Conservation (phyloP, 202 grass and related monocot species). For the Panicum virgatum region DNA sequence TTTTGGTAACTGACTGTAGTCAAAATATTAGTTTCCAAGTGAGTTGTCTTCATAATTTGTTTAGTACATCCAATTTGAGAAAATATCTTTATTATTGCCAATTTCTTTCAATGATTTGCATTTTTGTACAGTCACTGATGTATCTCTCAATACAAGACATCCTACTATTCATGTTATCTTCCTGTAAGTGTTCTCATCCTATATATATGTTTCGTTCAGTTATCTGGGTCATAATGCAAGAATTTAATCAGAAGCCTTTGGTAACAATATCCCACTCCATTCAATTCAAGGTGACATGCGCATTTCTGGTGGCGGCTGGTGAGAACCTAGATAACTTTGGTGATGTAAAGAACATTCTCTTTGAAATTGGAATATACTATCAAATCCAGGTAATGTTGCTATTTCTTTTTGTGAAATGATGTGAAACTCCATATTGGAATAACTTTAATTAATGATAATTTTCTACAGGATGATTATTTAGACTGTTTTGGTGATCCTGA, state of each 20-base stretch:
- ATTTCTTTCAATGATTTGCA: constrained; percentile 20
- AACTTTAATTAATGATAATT: constrained; percentile 14
- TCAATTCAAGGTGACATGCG: too few relatives aligned
- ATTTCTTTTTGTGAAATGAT: neutral
- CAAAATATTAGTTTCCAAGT: too few relatives aligned
- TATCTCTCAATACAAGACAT: constrained; percentile 90
- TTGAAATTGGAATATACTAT: constrained; percentile 93
- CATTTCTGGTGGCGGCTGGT: too few relatives aligned
- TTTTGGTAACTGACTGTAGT: neutral
- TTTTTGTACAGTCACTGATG: constrained; percentile 60
- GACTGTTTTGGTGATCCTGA: constrained; percentile 92
- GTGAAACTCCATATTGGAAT: neutral
- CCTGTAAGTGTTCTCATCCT: constrained; percentile 51
- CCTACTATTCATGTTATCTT: constrained; percentile 96
- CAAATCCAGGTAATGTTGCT: constrained; percentile 70
- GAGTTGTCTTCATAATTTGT: neutral
- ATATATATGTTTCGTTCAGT: neutral
- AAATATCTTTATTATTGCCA: neutral
- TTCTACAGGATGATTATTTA: constrained; percentile 85
- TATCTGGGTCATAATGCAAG: too few relatives aligned
- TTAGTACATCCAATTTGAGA: neutral
- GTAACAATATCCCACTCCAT: too few relatives aligned
- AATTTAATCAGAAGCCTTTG: too few relatives aligned
- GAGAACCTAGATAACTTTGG: neutral
- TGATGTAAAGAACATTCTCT: constrained; percentile 81